Conservation (phyloP, 1,284 basidiomycete genomes). For the Ganoderma sp. region DNA sequence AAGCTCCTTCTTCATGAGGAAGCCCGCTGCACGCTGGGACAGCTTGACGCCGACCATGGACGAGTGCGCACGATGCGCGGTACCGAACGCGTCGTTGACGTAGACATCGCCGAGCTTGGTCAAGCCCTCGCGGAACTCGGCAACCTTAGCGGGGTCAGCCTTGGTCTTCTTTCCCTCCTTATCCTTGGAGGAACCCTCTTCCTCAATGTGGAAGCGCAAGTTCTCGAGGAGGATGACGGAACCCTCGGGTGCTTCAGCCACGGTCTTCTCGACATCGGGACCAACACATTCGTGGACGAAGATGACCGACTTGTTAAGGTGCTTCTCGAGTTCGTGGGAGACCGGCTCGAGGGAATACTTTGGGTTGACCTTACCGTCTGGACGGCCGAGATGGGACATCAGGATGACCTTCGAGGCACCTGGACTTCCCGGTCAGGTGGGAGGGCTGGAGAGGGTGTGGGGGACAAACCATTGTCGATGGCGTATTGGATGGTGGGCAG, state of each 20-base stretch:
- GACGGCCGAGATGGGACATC: conserved; percentile 98
- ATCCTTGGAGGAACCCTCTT: conserved; percentile 95
- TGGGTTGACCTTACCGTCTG: conserved; percentile 87
- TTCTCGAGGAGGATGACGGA: conserved; percentile 96
- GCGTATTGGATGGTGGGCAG: conserved; percentile 97
- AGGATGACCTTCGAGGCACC: conserved; percentile 88
- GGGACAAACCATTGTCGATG: conserved; percentile 76
- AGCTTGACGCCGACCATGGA: conserved; percentile 98
- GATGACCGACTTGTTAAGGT: conserved; percentile 73
- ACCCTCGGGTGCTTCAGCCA: conserved; percentile 74
- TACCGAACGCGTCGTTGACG: conserved; percentile 98
- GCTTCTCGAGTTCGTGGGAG: conserved; percentile 74
- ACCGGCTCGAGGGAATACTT: conserved; percentile 96
- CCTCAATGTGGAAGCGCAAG: conserved; percentile 97
- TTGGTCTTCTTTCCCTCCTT: conserved; percentile 93
- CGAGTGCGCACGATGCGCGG: conserved; percentile 97
- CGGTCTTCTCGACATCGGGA: conserved; percentile 79
- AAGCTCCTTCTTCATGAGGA: conserved; percentile 98
- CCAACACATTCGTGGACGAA: conserved; percentile 93
- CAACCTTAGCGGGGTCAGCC: conserved; percentile 84
- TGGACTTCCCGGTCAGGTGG: conserved; percentile 42
- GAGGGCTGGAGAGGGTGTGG: conserved; percentile 10
- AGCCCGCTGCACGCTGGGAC: conserved; percentile 92
- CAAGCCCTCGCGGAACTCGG: conserved; percentile 85
- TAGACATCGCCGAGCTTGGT: conserved; percentile 97